Percentiles rank a stretch among this genome's conserved stretches.
phyloP scores from a whole-genome alignment of 1,284 basidiomycete genomes.

The Ustilago xerochloae region DNA sequence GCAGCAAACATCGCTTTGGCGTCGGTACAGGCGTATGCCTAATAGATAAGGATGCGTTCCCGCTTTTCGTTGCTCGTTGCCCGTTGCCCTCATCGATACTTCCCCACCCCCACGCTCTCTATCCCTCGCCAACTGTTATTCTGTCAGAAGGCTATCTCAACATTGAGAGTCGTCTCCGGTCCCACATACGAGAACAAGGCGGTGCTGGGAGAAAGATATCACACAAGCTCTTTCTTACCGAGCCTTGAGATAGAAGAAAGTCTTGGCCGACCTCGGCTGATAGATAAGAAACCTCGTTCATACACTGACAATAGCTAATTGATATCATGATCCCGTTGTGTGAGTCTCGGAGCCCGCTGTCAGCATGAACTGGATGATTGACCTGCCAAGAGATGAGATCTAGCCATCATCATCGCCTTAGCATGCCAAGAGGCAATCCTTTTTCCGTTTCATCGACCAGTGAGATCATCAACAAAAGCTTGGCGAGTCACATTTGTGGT shows the following conservation, averaged over 20 bases:
- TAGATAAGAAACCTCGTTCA: constrained; percentile 8
- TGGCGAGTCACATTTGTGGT: not conserved
- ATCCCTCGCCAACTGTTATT: not conserved
- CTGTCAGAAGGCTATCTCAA: too few species aligned
- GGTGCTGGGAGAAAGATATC: not conserved
- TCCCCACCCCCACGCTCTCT: constrained; percentile 4
- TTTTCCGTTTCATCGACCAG: not conserved
- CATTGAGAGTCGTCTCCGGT: too few species aligned
- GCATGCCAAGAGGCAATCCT: too few species aligned
- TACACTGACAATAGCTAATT: not conserved
- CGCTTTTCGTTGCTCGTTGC: constrained; percentile 12
- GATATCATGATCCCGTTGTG: not conserved
- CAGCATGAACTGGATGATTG: not conserved
- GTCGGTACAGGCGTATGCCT: constrained; percentile 41
- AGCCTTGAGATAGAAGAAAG: constrained; percentile 4
- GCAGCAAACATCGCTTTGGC: constrained; percentile 1
- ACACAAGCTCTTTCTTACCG: not conserved
- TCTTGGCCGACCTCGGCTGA: constrained; percentile 21
- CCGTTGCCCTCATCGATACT: not conserved
- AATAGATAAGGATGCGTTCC: constrained; percentile 17
- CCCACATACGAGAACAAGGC: too few species aligned
- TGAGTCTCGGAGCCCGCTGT: not conserved
- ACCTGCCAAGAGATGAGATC: constrained; percentile 6
- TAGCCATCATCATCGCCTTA: not conserved
- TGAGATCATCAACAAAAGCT: not conserved